Conservation (phyloP, 1,284 basidiomycete genomes). For the Phellopilus nigrolimitatus region DNA sequence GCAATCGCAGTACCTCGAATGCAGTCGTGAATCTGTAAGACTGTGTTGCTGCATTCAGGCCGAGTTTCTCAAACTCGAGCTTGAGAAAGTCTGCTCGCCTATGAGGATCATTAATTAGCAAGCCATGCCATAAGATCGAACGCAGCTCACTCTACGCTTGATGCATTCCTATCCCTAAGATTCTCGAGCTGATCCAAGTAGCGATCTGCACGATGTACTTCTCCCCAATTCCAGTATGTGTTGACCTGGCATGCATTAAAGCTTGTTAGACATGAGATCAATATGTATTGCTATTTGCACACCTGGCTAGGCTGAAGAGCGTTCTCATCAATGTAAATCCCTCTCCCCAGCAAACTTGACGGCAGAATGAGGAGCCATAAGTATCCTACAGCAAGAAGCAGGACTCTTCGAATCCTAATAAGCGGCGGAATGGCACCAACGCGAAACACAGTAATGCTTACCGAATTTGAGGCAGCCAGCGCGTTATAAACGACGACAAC, state of each 20-base stretch:
- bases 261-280: background rate
- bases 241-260: slow-evolving; percentile 54
- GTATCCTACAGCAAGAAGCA: slow-evolving; percentile 60
- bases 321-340: slow-evolving; percentile 88
- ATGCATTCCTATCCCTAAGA: slow-evolving; percentile 59
- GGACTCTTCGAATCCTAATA: slow-evolving; percentile 34
- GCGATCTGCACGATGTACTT: slow-evolving; percentile 78
- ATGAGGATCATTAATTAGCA: slow-evolving; percentile 19
- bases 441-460: background rate
- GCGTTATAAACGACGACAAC: slow-evolving; percentile 10
- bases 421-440: background rate
- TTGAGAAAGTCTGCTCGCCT: slow-evolving; percentile 61
- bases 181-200: slow-evolving; percentile 68
- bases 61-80: slow-evolving; percentile 62
- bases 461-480: slow-evolving; percentile 14
- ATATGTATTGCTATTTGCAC: slow-evolving; percentile 20
- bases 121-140: slow-evolving; percentile 5
- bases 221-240: slow-evolving; percentile 83
- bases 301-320: slow-evolving; percentile 89
- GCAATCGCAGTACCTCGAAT: slow-evolving; percentile 34
- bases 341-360: slow-evolving; percentile 54
- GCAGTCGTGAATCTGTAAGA: slow-evolving; percentile 54
- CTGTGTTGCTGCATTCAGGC: slow-evolving; percentile 66
- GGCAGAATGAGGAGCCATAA: slow-evolving; percentile 75
- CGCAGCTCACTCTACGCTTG: slow-evolving; percentile 61